Percentiles rank a stretch among this genome's conserved stretches.
phyloP scores from a whole-genome alignment of 257 asterid species.

The Linderniella brevidens region DNA sequence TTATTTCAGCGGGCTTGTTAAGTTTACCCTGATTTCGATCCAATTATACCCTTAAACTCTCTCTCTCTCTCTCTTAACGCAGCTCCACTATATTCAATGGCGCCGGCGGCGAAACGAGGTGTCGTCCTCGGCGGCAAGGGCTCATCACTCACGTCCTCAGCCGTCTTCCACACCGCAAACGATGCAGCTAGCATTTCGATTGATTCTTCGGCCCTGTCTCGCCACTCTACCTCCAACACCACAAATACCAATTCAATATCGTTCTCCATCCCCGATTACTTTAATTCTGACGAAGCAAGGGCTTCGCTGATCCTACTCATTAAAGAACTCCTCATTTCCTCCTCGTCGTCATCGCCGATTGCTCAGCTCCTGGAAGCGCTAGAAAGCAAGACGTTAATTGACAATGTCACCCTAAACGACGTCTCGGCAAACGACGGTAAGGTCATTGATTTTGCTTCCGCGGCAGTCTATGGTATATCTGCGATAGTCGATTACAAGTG shows the following conservation, averaged over 20 bases:
- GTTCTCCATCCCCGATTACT: conserved; percentile 31
- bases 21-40: no score
- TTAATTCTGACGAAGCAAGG: conserved; percentile 33
- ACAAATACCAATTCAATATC: conserved; percentile 9
- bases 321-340: conserved; percentile 33
- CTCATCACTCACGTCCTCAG: conserved; percentile 26
- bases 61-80: no score
- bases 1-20: no score
- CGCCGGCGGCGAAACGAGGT: conserved; percentile 24
- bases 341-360: conserved; percentile 23
- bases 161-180: conserved; percentile 34
- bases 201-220: conserved; percentile 42
- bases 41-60: no score
- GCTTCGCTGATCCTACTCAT: conserved; percentile 46
- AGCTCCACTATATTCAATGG: no score
- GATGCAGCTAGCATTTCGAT: conserved; percentile 25
- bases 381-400: conserved; percentile 8
- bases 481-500: conserved; percentile 46
- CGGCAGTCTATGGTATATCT: conserved; percentile 43
- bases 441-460: conserved; percentile 26
- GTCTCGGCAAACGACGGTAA: conserved; percentile 16
- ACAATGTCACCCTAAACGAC: conserved; percentile 13
- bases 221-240: conserved; percentile 19
- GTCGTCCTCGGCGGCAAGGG: conserved; percentile 63
- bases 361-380: conserved; percentile 29